Conservation (phyloP, 225 moss, liverwort and hornwort genomes). For the Sphagnum tenellum region DNA sequence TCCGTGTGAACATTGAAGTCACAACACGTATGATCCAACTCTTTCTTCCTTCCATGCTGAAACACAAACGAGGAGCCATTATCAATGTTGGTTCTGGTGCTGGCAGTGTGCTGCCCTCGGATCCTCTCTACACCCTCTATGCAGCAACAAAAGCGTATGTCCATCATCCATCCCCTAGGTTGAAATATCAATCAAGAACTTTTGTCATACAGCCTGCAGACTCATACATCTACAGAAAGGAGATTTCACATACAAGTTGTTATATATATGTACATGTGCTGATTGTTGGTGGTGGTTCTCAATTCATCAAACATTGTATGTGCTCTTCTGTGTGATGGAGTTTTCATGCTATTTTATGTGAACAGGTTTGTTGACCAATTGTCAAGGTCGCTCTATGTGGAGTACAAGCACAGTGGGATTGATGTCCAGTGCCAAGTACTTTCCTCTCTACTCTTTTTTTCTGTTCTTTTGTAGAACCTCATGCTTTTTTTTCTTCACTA, state of each 20-base stretch:
- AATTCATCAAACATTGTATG: too few species aligned
- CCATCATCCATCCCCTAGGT: too few species aligned
- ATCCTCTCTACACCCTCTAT: slow-evolving; percentile 61
- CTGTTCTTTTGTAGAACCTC: neutral
- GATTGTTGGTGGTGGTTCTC: too few species aligned
- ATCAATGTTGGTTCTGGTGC: slow-evolving; percentile 58
- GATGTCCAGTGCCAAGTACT: slow-evolving; percentile 68
- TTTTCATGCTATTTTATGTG: neutral
- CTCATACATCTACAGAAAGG: too few species aligned
- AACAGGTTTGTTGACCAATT: slow-evolving; percentile 62
- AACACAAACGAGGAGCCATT: slow-evolving; percentile 46
- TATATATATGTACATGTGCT: too few species aligned
- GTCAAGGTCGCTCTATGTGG: slow-evolving; percentile 59
- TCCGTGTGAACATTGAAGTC: slow-evolving; percentile 55
- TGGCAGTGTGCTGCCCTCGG: slow-evolving; percentile 45
- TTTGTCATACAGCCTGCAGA: too few species aligned
- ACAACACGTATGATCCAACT: slow-evolving; percentile 55
- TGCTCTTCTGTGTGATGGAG: too few species aligned
- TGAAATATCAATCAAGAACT: too few species aligned
- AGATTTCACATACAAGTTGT: too few species aligned
- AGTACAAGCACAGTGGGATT: slow-evolving; percentile 67
- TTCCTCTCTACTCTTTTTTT: neutral
- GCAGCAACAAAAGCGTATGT: slow-evolving; percentile 58
- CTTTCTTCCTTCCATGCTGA: slow-evolving; percentile 53
- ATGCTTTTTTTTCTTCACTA: neutral